Conservation (phyloP, 1,284 basidiomycete species). For the Blastosporella zonata region DNA sequence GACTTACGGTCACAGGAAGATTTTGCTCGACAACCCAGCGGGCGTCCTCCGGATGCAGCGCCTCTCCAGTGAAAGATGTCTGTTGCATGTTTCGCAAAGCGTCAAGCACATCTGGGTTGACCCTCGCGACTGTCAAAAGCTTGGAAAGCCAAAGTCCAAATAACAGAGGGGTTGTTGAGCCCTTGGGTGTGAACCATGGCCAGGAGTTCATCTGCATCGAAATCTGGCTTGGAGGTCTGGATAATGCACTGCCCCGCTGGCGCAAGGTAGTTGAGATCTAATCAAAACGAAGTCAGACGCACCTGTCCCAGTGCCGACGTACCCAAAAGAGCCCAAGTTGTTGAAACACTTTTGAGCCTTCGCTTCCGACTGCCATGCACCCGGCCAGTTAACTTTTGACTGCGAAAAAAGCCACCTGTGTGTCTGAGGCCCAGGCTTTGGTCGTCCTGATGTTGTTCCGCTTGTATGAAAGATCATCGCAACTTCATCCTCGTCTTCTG, state of each 20-base stretch:
- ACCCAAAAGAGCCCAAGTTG: conserved; percentile 23
- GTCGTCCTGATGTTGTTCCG: conserved; percentile 28
- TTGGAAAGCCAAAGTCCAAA: conserved; percentile 30
- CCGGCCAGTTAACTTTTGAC: conserved; percentile 19
- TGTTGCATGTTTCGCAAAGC: conserved; percentile 27
- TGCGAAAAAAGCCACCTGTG: conserved; percentile 25
- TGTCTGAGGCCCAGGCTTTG: conserved; percentile 27
- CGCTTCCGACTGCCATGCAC: conserved; percentile 21
- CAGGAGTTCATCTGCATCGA: conserved; percentile 28
- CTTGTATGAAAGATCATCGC: conserved; percentile 31
- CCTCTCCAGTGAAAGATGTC: conserved; percentile 26
- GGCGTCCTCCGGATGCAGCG: conserved; percentile 25
- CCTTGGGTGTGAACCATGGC: conserved; percentile 26
- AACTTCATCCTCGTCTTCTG: conserved; percentile 17
- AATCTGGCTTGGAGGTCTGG: conserved; percentile 28
- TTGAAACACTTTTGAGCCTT: conserved; percentile 21
- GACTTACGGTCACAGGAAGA: conserved; percentile 2
- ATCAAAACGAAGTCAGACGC: background rate
- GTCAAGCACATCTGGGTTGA: conserved; percentile 18
- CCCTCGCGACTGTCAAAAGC: conserved; percentile 23
- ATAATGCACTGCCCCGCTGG: conserved; percentile 26
- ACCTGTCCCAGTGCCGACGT: conserved; percentile 30
- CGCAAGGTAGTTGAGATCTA: conserved; percentile 26
- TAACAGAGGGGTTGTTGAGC: conserved; percentile 26
- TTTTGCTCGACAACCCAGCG: conserved; percentile 22